Conservation (phyloP, 495 filamentous ascomycete species). For the Neurospora sp. region DNA sequence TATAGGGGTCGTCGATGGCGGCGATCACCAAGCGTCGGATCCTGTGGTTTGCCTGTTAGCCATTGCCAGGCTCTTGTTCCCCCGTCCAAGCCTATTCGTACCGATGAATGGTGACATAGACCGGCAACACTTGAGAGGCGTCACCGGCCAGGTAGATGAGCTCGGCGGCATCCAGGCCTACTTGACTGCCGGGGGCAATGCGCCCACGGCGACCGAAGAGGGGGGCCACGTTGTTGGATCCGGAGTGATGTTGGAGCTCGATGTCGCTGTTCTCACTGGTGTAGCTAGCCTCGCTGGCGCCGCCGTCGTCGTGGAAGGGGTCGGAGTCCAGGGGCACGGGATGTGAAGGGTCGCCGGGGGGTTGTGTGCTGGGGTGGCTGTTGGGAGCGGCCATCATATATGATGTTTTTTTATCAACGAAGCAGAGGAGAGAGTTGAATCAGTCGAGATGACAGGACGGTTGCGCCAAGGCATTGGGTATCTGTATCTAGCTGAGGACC, state of each 20-base stretch:
- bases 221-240: slow-evolving; percentile 14
- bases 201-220: slow-evolving; percentile 9
- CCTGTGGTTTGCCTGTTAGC: slow-evolving; percentile 3
- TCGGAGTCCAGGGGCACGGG: neutral
- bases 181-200: slow-evolving; percentile 1
- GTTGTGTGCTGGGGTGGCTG: neutral
- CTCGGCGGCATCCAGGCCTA: slow-evolving; percentile 2
- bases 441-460: neutral
- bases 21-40: slow-evolving; percentile 22
- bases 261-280: slow-evolving; percentile 7
- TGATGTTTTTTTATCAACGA: neutral
- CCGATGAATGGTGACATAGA: slow-evolving; percentile 40
- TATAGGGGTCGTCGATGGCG: slow-evolving; percentile 48
- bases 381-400: neutral
- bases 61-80: slow-evolving; percentile 26
- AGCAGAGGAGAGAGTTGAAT: neutral
- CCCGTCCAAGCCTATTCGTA: slow-evolving; percentile 10
- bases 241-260: slow-evolving; percentile 13
- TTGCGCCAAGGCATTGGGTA: neutral
- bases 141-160: slow-evolving; percentile 1
- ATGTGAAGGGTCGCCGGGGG: neutral
- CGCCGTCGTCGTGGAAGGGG: neutral
- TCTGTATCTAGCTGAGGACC: neutral
- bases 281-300: neutral
- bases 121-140: slow-evolving; percentile 15